phyloP scores from a whole-genome alignment of 2,329 filamentous ascomycete species.

The Amesomyces nigricolor region DNA sequence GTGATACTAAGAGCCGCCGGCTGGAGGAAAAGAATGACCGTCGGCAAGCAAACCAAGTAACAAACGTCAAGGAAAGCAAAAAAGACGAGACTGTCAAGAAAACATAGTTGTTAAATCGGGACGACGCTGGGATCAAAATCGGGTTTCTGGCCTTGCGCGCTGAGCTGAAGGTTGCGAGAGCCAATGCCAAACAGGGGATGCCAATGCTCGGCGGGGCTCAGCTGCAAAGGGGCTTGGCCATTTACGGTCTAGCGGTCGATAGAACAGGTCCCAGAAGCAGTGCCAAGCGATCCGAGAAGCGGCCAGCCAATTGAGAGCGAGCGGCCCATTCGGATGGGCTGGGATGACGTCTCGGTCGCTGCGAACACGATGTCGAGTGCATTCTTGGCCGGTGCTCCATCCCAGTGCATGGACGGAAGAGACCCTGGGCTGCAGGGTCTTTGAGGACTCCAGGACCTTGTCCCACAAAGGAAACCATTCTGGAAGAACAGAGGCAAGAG shows the following conservation, averaged over 20 bases:
- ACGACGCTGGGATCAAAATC: neutral
- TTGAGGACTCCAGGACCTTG: too few relatives aligned
- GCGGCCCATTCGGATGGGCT: neutral
- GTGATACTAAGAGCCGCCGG: neutral
- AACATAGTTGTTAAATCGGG: neutral
- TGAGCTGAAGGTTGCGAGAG: constrained; percentile 7
- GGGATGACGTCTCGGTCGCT: neutral
- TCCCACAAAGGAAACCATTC: too few relatives aligned
- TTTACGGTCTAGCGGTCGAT: constrained; percentile 1
- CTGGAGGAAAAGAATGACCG: constrained; percentile 15
- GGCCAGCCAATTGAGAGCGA: neutral
- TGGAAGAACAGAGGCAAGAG: too few relatives aligned
- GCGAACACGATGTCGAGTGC: neutral
- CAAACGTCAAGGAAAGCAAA: neutral
- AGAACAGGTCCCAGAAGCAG: constrained; percentile 3
- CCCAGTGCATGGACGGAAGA: too few relatives aligned
- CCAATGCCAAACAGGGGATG: neutral
- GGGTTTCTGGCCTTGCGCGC: neutral
- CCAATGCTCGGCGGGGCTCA: neutral
- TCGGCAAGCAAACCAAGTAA: neutral
- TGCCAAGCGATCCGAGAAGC: neutral
- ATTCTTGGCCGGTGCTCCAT: too few relatives aligned
- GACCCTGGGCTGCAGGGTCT: too few relatives aligned
- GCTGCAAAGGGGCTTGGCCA: neutral
- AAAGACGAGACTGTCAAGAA: neutral